Base-by-base conservation (phyloP, 1,284 basidiomycete genomes). In the Ganoderma multipileum region DNA sequence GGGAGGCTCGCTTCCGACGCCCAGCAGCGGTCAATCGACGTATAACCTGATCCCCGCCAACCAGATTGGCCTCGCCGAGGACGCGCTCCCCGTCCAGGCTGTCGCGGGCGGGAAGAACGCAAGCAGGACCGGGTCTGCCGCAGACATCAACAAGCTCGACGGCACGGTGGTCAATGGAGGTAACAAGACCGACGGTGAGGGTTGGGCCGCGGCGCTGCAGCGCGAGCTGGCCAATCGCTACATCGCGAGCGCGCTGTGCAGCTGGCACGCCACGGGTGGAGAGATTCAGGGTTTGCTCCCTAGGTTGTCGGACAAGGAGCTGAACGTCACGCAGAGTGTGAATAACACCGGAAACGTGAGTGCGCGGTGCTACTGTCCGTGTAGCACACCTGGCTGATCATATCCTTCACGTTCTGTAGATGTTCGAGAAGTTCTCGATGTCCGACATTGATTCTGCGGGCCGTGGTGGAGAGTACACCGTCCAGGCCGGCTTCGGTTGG, bases 371-470 rank as follows among this genome's bases (percentile, higher is more conserved):
- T 23, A 5, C 28, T 9, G 12, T 44, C 26, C 38, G 59, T 42
- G 33, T 28, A n/a, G 44, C 52, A 42, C 61, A 38, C 1, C 42
- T 5, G 12, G 12, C 63, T 64, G 44, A 63, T n/a, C 7, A 4
- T 52, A 23, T 26, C 41, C n/a, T 62, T n/a, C 23, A 39, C 11
- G 18, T 26, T 16, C 42, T 62, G 11, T 76, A 96, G 89, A 96
- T 96, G 93, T 97, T 93, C 76, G 95, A 97, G 77, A 97, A 97
- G 78, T 93, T 93, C 79, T 92, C 90, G 0, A 86, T 84, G 63
- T 80, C 89, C 2, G 91, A 97, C 70, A 86, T 95, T 30, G 93
- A 96, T 79, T 93, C 92, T 1, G 92, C 94, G 0, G 96, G 95
- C 5, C 85, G 85, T 20, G 95, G 95, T 7, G 95, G 95, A 23